These are phyloP conservation scores for Parastagonospora avenae DNA, from an alignment of 2,329 filamentous ascomycete genomes.

Conservation along the genomic window DNA sequence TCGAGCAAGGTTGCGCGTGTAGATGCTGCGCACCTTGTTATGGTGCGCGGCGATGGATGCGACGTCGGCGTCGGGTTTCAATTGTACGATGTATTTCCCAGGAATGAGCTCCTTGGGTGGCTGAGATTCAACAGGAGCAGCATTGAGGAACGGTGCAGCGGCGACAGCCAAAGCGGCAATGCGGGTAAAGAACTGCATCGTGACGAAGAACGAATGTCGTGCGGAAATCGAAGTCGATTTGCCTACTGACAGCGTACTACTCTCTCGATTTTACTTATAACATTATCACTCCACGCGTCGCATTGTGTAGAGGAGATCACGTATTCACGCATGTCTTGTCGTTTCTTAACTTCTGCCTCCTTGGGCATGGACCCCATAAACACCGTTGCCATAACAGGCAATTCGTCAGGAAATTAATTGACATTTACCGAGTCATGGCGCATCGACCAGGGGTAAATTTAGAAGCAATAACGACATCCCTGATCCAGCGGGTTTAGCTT, in stretches of 20 bases:
- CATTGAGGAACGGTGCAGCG: slow-evolving; percentile 29
- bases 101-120: slow-evolving; percentile 29
- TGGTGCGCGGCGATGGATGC: slow-evolving; percentile 31
- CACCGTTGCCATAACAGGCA: background rate
- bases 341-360: slow-evolving; percentile 23
- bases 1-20: slow-evolving; percentile 32
- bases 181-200: slow-evolving; percentile 37
- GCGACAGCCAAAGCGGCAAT: slow-evolving; percentile 28
- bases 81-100: slow-evolving; percentile 52
- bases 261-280: background rate
- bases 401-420: background rate
- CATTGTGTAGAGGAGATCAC: background rate
- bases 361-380: slow-evolving; percentile 2
- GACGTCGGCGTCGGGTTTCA: slow-evolving; percentile 43
- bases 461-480: background rate
- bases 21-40: slow-evolving; percentile 34
- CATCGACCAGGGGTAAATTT: background rate
- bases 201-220: background rate
- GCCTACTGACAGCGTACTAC: background rate
- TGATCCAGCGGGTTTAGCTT: background rate
- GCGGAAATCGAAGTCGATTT: background rate
- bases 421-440: background rate
- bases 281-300: background rate
- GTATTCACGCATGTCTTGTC: slow-evolving; percentile 21
- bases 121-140: slow-evolving; percentile 21